Base-by-base conservation (phyloP, 129 eudicot genomes). In the Tanacetum coccineum region DNA sequence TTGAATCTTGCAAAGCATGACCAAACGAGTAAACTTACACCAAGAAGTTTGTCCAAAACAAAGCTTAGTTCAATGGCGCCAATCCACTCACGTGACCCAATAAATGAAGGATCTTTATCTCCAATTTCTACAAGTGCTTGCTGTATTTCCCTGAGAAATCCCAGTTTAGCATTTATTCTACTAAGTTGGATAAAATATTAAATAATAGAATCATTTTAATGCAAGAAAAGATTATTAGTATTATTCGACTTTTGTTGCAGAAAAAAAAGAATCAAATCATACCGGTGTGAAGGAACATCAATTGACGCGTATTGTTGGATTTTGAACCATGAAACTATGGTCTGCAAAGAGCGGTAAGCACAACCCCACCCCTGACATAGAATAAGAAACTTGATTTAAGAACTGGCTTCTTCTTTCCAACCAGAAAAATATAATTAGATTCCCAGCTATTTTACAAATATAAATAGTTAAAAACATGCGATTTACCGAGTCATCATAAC, bases 51-150 rank as follows among this genome's bases (percentile, higher is more conserved):
- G 81, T 94, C 99, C 68, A 89, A 77, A 65, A 94, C 99, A 73
- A 86, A 94, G 81, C 99, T 94, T 62, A 94, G 84, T 79, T 94
- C 99, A 78, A 89, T 94, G 74, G 99, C 99, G 53, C 99, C 99
- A 76, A 94, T 94, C 99, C 99, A 89, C 70, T 94, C 97, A 13
- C 85, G 93, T 17, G 99, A 94, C 59, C 99, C 97, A 42, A 84
- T 64, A 68, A 94, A 86, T n/a, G 97, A 89, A 55, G 87, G 90
- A 68, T 89, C 97, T 72, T 94, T 94, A 61, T 94, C 99, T 46
- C 97, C 99, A 76, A 89, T 89, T 80, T 94, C 95, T 26, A 94
- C 99, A 36, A 94, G 93, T 59, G 97, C 25, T 70, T 81, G 90
- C 68, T 89, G 99, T 81, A 94, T 94, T 80, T 89, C 97, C 82